Base-by-base conservation (phyloP, 139 green algal genomes). In the Mesostigma viride region DNA sequence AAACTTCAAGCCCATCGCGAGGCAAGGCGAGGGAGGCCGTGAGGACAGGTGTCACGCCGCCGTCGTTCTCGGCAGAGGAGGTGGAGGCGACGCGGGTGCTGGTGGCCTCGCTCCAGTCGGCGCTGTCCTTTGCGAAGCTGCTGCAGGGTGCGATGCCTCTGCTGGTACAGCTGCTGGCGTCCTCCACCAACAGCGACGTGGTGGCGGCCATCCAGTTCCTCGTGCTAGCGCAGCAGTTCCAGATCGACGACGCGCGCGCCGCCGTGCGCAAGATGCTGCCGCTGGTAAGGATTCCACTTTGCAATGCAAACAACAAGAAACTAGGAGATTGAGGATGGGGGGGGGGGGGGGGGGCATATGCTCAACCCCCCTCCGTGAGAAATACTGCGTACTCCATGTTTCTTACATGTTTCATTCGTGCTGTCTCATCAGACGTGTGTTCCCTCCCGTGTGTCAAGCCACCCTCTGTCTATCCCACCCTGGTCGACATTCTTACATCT, bases 161-260 rank as follows among this genome's bases (percentile, higher is more conserved):
- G 24, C 57, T 91, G 24, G 72, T 56, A 8, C 67, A 87, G 53
- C 83, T 95, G 61, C 78, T 95, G 71, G 78, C 80, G 1, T 85
- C 72, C 31, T 67, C 77, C 2, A 79, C 72, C 2, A 46, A 77
- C 28, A 83, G 73, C 6, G 85, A 91, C 56, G 80, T 86, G 3
- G 74, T 85, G 44, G 83, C 95, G 58, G 79, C 81, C 22, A 87
- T 95, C 34, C 66, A 70, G 5, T 71, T 92, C 44, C 74, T 95
- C 34, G 82, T 88, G 28, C 65, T 84, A 3, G 81, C 80, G 72
- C 73, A 81, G 51, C 77, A 85, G 65, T 91, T 90, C 73, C 53
- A 81, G 62, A 62, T 91, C 35, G 72, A 83, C 31, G 70, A 63
- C 51, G 53, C 72, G 0, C 30, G 58, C 3, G 8, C 35, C 27